These are phyloP conservation scores for Colletotrichum noveboracense DNA, from an alignment of 2,329 filamentous ascomycete genomes.

Conservation along the genomic window DNA sequence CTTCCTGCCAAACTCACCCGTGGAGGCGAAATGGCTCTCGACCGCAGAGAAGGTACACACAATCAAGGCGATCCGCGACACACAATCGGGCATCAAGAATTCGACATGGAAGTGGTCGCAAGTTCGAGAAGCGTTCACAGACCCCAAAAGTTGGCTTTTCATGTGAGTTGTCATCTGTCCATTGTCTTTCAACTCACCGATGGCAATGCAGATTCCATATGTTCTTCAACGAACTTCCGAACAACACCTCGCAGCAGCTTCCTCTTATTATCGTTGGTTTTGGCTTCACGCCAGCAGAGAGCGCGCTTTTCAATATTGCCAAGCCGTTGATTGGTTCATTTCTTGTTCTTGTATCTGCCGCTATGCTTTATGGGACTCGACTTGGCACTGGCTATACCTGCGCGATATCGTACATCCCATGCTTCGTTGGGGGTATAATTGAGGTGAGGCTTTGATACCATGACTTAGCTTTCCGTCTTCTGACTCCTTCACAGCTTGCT, in stretches of 20 bases:
- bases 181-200: neutral
- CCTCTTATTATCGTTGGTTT: constrained; percentile 27
- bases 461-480: neutral
- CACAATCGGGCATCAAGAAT: constrained; percentile 26
- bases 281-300: constrained; percentile 28
- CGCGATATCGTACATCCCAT: constrained; percentile 29
- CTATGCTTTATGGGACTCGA: constrained; percentile 24
- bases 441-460: constrained; percentile 5
- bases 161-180: neutral
- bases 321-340: constrained; percentile 23
- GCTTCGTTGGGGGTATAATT: constrained; percentile 27
- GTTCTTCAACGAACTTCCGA: constrained; percentile 31
- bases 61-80: constrained; percentile 23
- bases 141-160: constrained; percentile 28
- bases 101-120: constrained; percentile 28
- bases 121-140: constrained; percentile 24
- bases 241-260: constrained; percentile 29
- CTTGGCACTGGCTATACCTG: constrained; percentile 29
- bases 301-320: constrained; percentile 29
- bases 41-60: constrained; percentile 26
- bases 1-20: constrained; percentile 25
- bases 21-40: constrained; percentile 25
- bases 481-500: constrained; percentile 8
- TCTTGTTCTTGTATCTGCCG: constrained; percentile 25
- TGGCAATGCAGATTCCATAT: constrained; percentile 24